Evolutionary conservation across 148 eudicot genomes (phyloP), one percentile per base, ranked within the genome.

Genomic region (Persicaria maculosa): DNA sequence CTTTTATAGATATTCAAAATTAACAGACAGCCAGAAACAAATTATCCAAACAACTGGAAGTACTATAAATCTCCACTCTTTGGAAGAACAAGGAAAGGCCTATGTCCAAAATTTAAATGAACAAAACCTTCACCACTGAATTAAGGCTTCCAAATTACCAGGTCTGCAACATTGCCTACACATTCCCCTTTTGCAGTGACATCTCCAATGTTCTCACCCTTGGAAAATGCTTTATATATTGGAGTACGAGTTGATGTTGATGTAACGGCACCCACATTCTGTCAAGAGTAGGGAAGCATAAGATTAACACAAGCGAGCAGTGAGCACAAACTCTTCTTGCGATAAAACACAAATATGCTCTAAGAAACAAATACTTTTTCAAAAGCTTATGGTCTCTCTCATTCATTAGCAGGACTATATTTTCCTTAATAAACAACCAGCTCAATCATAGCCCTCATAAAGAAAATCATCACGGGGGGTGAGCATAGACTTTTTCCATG

Each of bases 161-260:
- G 87, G 80, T 95, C 98, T 36, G 97, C 97, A 75, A 94, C 72
- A 80, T 91, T 92, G 74, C 96, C 92, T 65, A 94, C 98, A 84
- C 98, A 94, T 87, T 94, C 98, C 45, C 98, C 98, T 84, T 94
- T 94, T 5, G 98, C 98, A 47, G 98, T 94, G 53, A 94, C 97
- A 88, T 94, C 98, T 65, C 98, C 98, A 55, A 94, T 90, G 80
- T 94, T 94, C 85, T 91, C 97, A 74, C 98, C 98, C 75, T 82
- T 88, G 47, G 97, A 97, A 85, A 94, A 94, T 68, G 97, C 97
- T 84, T 94, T 94, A 85, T 94, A 92, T 46, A 94, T 91, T 77
- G 98, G 98, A 20, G 96, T 90, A 64, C 98, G 98, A 50, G 98
- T 94, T 58, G 98, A 91, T 61, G 98, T 94, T 81, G 98, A 94